phyloP scores from a whole-genome alignment of 768 basidiomycete species.

The Filobasidium wieringae region DNA sequence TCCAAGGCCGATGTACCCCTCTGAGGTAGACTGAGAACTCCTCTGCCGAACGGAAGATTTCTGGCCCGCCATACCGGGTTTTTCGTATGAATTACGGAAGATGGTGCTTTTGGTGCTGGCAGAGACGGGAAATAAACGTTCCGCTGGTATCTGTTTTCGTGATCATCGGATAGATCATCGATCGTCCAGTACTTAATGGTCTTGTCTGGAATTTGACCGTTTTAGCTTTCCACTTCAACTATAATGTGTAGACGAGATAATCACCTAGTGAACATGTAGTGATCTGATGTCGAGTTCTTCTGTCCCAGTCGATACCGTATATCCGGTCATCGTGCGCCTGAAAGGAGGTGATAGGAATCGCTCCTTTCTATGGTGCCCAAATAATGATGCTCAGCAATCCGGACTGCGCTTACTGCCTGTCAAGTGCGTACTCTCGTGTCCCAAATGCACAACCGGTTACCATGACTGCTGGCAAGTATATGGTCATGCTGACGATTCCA shows the following conservation, averaged over 20 bases:
- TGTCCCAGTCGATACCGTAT: conserved; percentile 96
- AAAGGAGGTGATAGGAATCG: conserved; percentile 62
- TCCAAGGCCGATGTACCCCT: conserved; percentile 70
- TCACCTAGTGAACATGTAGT: conserved; percentile 72
- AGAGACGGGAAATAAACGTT: conserved; percentile 18
- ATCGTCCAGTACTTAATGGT: conserved; percentile 78
- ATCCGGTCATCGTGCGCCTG: conserved; percentile 80
- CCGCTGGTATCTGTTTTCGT: conserved; percentile 2
- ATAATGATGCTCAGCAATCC: conserved; percentile 1
- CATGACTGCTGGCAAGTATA: conserved; percentile 78
- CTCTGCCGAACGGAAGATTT: conserved; percentile 80
- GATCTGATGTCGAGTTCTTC: conserved; percentile 58
- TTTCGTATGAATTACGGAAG: conserved; percentile 48
- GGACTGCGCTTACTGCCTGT: neutral
- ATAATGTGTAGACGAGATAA: neutral
- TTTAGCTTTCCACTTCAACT: neutral
- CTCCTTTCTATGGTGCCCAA: conserved; percentile 57
- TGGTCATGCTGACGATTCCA: conserved; percentile 85
- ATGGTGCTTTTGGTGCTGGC: conserved; percentile 26
- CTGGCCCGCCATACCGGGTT: conserved; percentile 94
- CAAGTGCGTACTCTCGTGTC: conserved; percentile 64
- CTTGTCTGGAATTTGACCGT: conserved; percentile 47
- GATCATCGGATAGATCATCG: conserved; percentile 31
- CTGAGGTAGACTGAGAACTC: conserved; percentile 77
- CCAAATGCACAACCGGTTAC: conserved; percentile 81